Evolutionary conservation across 345 rosid species (phyloP).

Genomic region (Kandelia obovata): DNA sequence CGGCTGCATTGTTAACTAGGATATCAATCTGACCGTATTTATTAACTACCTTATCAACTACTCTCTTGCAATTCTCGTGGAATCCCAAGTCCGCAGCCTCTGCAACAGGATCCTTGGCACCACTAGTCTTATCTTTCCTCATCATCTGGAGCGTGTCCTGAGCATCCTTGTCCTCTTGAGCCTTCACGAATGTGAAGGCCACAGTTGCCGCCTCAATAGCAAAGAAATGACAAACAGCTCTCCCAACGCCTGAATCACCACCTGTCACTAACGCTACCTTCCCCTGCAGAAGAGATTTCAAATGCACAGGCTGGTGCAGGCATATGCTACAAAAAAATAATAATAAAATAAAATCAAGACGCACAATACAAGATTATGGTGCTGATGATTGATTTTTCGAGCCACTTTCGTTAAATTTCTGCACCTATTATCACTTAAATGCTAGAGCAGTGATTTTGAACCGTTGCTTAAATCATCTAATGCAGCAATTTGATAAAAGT

Average conservation of each 20-base stretch:
- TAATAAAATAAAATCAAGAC: no score
- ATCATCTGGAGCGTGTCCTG: constrained; percentile 46
- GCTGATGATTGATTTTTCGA: no score
- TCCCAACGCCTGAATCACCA: constrained; percentile 80
- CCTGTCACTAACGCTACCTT: constrained; percentile 75
- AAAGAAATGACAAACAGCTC: constrained; percentile 53
- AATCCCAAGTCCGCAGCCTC: constrained; percentile 56
- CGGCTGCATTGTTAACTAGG: constrained; percentile 64
- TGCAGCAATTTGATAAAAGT: no score
- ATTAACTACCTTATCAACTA: constrained; percentile 54
- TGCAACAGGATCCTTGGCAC: constrained; percentile 59
- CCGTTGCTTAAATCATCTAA: no score
- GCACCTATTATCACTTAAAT: no score
- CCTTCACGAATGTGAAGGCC: constrained; percentile 68
- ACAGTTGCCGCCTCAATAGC: constrained; percentile 63
- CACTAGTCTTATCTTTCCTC: constrained; percentile 37
- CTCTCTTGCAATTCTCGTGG: constrained; percentile 63
- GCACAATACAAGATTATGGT: no score
- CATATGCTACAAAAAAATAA: no score
- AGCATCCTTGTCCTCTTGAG: constrained; percentile 70
- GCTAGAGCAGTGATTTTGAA: no score
- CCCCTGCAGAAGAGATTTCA: constrained; percentile 36
- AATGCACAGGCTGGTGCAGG: no score
- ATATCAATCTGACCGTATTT: constrained; percentile 60
- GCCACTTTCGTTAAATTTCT: no score